Evolutionary conservation across 1,284 basidiomycete genomes (phyloP).

Genomic region (Puccinia coronata): DNA sequence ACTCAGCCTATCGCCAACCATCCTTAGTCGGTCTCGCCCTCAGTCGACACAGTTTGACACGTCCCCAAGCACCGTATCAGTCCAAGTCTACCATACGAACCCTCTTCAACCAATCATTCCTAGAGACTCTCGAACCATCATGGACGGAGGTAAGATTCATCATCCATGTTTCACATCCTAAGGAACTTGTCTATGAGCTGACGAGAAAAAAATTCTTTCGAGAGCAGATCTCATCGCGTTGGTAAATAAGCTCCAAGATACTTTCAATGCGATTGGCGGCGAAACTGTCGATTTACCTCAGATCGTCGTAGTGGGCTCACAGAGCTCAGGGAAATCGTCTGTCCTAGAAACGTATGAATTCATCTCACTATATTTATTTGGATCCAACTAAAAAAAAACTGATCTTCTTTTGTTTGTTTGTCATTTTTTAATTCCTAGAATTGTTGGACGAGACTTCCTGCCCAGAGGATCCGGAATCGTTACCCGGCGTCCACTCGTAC

Average conservation of each 20-base stretch:
- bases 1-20: constrained; percentile 5
- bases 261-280: constrained; percentile 59
- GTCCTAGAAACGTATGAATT: constrained; percentile 75
- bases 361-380: constrained; percentile 60
- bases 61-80: background rate
- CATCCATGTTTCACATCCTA: background rate
- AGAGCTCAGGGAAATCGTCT: constrained; percentile 64
- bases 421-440: background rate
- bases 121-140: background rate
- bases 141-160: constrained; percentile 8
- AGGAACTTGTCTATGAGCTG: background rate
- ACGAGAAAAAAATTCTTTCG: background rate
- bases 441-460: constrained; percentile 71
- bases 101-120: background rate
- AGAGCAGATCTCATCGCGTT: constrained; percentile 79
- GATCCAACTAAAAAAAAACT: constrained; percentile 74
- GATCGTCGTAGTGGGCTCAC: constrained; percentile 61
- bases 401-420: background rate
- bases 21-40: background rate
- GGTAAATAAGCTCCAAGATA: constrained; percentile 86
- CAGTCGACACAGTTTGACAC: constrained; percentile 5
- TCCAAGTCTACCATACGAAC: background rate
- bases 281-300: constrained; percentile 64
- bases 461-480: constrained; percentile 86
- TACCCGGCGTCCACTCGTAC: constrained; percentile 87